Evolutionary conservation across 2,329 filamentous ascomycete genomes (phyloP), one percentile per base, ranked within the genome.

Genomic region (Claviceps citrina): DNA sequence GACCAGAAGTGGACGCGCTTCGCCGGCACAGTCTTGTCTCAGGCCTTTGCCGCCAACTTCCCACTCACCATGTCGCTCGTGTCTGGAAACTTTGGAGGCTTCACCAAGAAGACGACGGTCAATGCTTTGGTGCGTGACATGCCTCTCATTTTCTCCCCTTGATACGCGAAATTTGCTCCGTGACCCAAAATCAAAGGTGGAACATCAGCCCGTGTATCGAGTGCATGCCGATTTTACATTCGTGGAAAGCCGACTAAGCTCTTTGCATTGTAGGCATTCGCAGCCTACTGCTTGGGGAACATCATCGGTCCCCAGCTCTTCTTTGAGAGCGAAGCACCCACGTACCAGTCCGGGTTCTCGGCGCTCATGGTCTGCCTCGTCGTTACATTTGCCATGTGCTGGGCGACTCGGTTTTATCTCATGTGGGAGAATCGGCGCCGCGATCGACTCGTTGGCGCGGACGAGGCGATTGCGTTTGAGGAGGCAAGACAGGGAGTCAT

Each of bases 291-390:
- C 31, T 58, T 65, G 0, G 76, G 76, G 1, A 80, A 80, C 49
- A 70, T 75, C 7, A 67, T 73, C 27, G 73, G 70, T 0, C 73
- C 74, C 0, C 73, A 77, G 49, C 64, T 76, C 2, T 78, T 78
- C 58, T 58, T 71, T 13, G 57, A 62, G n/a, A 57, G 55, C 32
- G 72, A 81, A 50, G 63, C 65, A 0, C 77, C 77, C 0, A 58
- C 65, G 1, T 83, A 81, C 51, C 65, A 69, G 32, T 74, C 71
- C 28, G 76, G 73, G 0, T 77, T 79, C 46, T 62, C 69, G 6
- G 72, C 71, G 2, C 73, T 78, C 47, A 64, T 81, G 39, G 68
- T 71, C 4, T 78, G 73, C 54, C 77, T 76, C 6, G 5, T 8
- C 22, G 9, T 70, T 16, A 59, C 72, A 37, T 63, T 73, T 1